Base-by-base conservation (phyloP, 768 basidiomycete species). In the Pleurotus salmoneostramineus region DNA sequence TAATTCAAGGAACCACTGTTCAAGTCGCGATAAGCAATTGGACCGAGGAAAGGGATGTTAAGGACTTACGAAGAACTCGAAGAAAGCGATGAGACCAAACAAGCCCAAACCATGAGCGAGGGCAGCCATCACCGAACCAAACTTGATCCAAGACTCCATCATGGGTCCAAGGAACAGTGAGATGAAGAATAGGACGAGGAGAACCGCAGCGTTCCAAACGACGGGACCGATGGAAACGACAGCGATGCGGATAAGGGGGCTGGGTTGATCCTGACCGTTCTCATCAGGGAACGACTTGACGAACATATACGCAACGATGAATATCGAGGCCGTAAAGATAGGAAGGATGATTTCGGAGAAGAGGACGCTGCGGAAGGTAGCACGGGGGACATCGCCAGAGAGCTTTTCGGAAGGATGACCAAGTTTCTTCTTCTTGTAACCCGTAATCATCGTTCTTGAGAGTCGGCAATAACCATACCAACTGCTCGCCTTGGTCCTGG, bases 381-480 rank as follows among this genome's bases (percentile, higher is more conserved):
- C 97, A 61, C 96, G 89, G 17, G 96, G 94, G 32, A 94, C 87
- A 69, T 98, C 97, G 35, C 89, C 87, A 15, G 97, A 95, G 48
- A 98, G 74, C 74, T 98, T 98, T 75, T 99, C 97, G 0, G 95
- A 97, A 5, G 97, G 97, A 66, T 96, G 91, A 3, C 97, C 97
- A 15, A 99, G 84, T 66, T 94, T 90, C 81, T 98, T 99, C 81
- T 97, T 93, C 85, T 98, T 98, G 81, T 94, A 98, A 43, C 97
- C 97, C 14, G 97, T 98, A 64, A 98, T 97, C 85, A 92, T 91
- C 6, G 97, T 99, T 61, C 97, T 78, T 37, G 94, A 96, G 58
- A 98, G 83, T 64, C 97, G 93, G 71, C 97, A 99, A 74, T 98
- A 99, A 2, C 97, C 97, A 70, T 98, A 96, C 97, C 97, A 99